Evolutionary conservation across 2,329 filamentous ascomycete species (phyloP), one percentile per base, ranked within the genome.

Genomic region (Colletotrichum liriopes): DNA sequence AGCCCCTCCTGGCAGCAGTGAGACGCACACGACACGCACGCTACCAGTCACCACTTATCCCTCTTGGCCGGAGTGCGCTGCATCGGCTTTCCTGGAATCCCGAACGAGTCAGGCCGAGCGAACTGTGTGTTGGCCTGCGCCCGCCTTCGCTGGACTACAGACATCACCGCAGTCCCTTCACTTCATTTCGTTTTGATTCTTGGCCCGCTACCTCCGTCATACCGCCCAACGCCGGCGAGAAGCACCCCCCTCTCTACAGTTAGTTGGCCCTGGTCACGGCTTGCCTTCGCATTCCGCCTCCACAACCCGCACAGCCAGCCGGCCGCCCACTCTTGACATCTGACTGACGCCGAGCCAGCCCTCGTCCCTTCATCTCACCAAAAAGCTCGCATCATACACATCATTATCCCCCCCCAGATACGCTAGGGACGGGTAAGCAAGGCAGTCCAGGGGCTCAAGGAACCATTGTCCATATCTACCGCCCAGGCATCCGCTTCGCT

Each of bases 51-150:
- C 49, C 39, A 45, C 65, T 47, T 55, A 51, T 41, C 60, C 47
- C 47, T 62, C 43, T 67, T 62, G 64, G 64, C 68, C 37, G n/a
- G 32, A 3, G 32, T 35, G 32, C 20, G 32, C 65, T 63, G 68
- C 64, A 43, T 71, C 64, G 68, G 64, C 39, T 43, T 56, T 62
- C 45, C 23, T 52, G 56, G 49, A 63, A 68, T 23, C 64, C 64
- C 58, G 65, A 45, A 68, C 64, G 64, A 71, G 68, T 58, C 64
- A 67, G 51, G 26, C 41, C 68, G 41, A 63, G 65, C 37, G 39
- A 67, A 26, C 35, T 45, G 23, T 39, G 56, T 47, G 41, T 49
- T 55, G 37, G 56, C 54, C 62, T 47, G 63, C 68, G 65, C 32
- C 65, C 65, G 68, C 20, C 37, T 64, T 39, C 43, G 59, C 60